phyloP scores from a whole-genome alignment of 495 filamentous ascomycete species.

The Penicillium antarcticum region DNA sequence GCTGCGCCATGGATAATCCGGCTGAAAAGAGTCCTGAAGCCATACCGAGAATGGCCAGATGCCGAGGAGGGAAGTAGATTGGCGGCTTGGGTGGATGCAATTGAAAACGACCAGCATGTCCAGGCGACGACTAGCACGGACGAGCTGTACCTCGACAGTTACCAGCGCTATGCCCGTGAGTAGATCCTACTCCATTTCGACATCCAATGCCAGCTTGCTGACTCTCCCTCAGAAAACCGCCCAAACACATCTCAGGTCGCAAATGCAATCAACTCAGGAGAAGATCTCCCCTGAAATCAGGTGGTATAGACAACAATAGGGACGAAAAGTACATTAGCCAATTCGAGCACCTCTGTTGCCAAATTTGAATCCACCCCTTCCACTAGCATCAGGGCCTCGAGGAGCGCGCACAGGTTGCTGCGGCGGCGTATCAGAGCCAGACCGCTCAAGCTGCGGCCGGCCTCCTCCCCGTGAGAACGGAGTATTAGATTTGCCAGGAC shows the following conservation, averaged over 20 bases:
- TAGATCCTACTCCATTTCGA: slow-evolving; percentile 6
- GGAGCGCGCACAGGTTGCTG: slow-evolving; percentile 64
- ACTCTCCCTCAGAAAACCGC: slow-evolving; percentile 49
- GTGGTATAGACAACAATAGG: background rate
- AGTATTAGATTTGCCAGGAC: slow-evolving; percentile 57
- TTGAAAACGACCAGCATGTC: slow-evolving; percentile 72
- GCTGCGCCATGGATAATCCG: slow-evolving; percentile 86
- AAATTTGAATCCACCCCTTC: slow-evolving; percentile 70
- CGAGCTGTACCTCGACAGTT: slow-evolving; percentile 71
- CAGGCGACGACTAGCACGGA: slow-evolving; percentile 73
- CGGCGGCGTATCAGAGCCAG: slow-evolving; percentile 42
- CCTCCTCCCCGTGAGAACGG: slow-evolving; percentile 52
- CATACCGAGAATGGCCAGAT: slow-evolving; percentile 78
- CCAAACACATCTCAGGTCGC: slow-evolving; percentile 57
- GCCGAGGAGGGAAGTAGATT: slow-evolving; percentile 67
- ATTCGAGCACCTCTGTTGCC: slow-evolving; percentile 45
- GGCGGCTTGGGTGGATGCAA: slow-evolving; percentile 75
- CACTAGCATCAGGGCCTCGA: slow-evolving; percentile 71
- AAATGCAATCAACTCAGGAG: slow-evolving; percentile 56
- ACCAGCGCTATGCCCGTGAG: slow-evolving; percentile 62
- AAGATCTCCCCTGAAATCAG: slow-evolving; percentile 42
- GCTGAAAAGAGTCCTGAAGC: slow-evolving; percentile 67
- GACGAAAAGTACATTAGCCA: slow-evolving; percentile 22
- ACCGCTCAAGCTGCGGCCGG: slow-evolving; percentile 30
- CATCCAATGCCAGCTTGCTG: slow-evolving; percentile 7